A percentile compares a stretch with the other conserved stretches of the same genome.
phyloP scores from a whole-genome alignment of 768 basidiomycete genomes.

The Lentinula edodes region DNA sequence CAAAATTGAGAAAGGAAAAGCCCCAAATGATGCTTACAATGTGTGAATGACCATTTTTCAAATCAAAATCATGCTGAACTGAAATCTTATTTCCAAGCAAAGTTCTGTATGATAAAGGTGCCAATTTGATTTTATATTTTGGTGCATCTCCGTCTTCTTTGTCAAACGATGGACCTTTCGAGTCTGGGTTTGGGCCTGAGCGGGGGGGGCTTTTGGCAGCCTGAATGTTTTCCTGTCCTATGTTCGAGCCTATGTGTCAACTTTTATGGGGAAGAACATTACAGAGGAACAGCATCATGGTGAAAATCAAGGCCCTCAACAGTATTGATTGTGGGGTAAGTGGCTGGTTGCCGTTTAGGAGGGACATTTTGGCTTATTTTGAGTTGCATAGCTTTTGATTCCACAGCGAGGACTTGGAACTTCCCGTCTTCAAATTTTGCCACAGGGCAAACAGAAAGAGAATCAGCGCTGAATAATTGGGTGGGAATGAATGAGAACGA shows the following conservation, averaged over 20 bases:
- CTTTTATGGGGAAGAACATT: constrained; percentile 79
- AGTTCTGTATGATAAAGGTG: constrained; percentile 86
- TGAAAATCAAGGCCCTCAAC: constrained; percentile 61
- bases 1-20: constrained; percentile 61
- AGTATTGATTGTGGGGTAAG: constrained; percentile 72
- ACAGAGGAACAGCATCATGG: constrained; percentile 52
- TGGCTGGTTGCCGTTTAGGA: not conserved
- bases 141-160: constrained; percentile 47
- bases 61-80: constrained; percentile 31
- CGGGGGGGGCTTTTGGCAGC: constrained; percentile 74
- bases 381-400: constrained; percentile 61
- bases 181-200: not conserved
- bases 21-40: constrained; percentile 73
- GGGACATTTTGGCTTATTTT: not conserved
- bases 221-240: constrained; percentile 85
- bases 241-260: constrained; percentile 73
- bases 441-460: no score
- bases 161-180: not conserved
- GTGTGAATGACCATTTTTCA: constrained; percentile 8
- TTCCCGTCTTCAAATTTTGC: no score
- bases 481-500: no score
- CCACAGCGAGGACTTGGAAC: constrained; percentile 66
- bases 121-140: constrained; percentile 81
- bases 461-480: no score
- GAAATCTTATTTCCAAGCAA: constrained; percentile 17